Conservation (phyloP, 2,329 filamentous ascomycete species). For the Colletotrichum endophyticum region DNA sequence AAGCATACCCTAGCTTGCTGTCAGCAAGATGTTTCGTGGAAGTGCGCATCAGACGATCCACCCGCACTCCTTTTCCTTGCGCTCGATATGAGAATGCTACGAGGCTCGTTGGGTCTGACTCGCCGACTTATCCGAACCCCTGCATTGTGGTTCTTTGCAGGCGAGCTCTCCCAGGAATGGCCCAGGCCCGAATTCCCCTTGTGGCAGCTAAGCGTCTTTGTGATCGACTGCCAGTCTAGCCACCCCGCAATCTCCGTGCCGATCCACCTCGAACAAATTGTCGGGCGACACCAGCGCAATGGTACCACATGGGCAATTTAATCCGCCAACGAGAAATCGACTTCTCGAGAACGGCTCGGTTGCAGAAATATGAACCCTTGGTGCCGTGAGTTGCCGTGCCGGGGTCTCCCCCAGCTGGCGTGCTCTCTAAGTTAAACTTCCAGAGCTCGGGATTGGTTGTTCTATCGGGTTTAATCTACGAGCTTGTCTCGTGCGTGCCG, state of each 20-base stretch:
- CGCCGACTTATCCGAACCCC: not conserved
- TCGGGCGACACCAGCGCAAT: not conserved
- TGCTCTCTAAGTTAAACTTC: not conserved
- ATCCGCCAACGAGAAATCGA: constrained; percentile 10
- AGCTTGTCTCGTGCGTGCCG: not conserved
- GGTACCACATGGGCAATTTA: not conserved
- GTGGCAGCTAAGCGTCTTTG: not conserved
- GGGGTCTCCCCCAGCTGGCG: not conserved
- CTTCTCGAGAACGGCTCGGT: not conserved
- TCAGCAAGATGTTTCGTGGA: not conserved
- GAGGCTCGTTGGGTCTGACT: not conserved
- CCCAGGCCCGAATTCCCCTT: not conserved
- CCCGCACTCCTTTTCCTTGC: not conserved
- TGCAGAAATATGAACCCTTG: not conserved
- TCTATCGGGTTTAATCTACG: not conserved
- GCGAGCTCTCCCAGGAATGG: not conserved
- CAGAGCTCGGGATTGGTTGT: not conserved
- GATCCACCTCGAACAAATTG: not conserved
- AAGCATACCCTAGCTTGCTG: not conserved
- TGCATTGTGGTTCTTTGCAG: not conserved
- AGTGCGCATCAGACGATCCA: not conserved
- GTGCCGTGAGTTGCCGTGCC: not conserved
- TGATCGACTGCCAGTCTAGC: not conserved
- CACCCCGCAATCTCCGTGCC: not conserved
- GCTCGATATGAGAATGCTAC: not conserved